Conservation (phyloP, 352 stramenopile species). For the Globisporangium canariense region DNA sequence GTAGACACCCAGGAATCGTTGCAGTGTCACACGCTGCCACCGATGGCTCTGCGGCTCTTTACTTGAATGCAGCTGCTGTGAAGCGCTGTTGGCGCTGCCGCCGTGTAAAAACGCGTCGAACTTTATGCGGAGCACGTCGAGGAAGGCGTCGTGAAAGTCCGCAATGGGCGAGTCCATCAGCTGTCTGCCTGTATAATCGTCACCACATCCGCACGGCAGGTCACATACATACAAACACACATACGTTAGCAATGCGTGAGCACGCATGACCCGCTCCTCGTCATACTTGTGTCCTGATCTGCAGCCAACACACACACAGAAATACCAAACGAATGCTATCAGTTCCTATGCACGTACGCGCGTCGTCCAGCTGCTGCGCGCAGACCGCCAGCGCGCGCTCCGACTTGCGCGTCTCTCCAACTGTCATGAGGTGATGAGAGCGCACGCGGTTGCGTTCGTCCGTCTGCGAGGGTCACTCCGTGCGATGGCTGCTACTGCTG, state of each 20-base stretch:
- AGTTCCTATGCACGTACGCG: slow-evolving; percentile 12
- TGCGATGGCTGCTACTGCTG: too few species aligned
- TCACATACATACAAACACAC: not conserved
- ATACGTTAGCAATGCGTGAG: not conserved
- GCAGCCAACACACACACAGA: too few species aligned
- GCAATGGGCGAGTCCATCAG: slow-evolving; percentile 7
- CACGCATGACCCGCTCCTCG: not conserved
- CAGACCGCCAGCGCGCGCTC: slow-evolving; percentile 6
- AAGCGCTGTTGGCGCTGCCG: not conserved
- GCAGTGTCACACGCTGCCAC: slow-evolving; percentile 28
- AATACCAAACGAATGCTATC: too few species aligned
- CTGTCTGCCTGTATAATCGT: not conserved
- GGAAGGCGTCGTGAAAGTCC: slow-evolving; percentile 41
- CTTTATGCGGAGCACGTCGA: slow-evolving; percentile 28
- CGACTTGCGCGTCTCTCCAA: not conserved
- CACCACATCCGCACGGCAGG: not conserved
- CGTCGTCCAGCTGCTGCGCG: slow-evolving; percentile 6
- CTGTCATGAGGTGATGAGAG: not conserved
- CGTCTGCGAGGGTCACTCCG: too few species aligned
- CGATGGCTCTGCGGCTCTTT: not conserved
- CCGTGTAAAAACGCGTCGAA: slow-evolving; percentile 18
- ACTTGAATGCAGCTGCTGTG: not conserved
- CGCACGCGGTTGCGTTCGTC: not conserved
- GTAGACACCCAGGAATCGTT: slow-evolving; percentile 28
- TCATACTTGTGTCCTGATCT: not conserved